These are phyloP conservation scores for Talaromyces funiculosus DNA, from an alignment of 2,329 filamentous ascomycete genomes.

Conservation along the genomic window DNA sequence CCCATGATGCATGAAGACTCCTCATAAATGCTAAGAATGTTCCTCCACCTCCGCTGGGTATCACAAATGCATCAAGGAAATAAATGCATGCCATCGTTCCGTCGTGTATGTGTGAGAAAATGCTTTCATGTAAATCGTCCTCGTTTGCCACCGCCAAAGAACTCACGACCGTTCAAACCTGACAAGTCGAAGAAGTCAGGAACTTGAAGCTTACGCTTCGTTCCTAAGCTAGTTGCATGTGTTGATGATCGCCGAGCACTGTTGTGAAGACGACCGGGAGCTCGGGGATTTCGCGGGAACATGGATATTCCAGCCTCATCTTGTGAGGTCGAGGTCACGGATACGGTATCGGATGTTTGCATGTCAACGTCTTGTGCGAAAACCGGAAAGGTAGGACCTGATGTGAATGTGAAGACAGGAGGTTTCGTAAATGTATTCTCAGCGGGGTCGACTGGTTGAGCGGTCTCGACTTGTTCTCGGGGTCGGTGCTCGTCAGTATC, in stretches of 20 bases:
- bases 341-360: slow-evolving; percentile 35
- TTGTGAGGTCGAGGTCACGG: slow-evolving; percentile 17
- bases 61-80: slow-evolving; percentile 8
- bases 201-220: slow-evolving; percentile 44
- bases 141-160: slow-evolving; percentile 43
- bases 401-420: slow-evolving; percentile 41
- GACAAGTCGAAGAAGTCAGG: slow-evolving; percentile 48
- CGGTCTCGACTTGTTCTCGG: slow-evolving; percentile 8
- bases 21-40: slow-evolving; percentile 15
- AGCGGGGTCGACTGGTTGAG: slow-evolving; percentile 21
- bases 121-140: slow-evolving; percentile 41
- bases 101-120: slow-evolving; percentile 13
- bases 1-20: slow-evolving; percentile 13
- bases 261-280: slow-evolving; percentile 36
- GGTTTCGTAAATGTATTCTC: slow-evolving; percentile 22
- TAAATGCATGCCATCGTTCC: slow-evolving; percentile 12
- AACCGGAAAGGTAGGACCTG: slow-evolving; percentile 35
- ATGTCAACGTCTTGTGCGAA: slow-evolving; percentile 39
- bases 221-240: slow-evolving; percentile 36
- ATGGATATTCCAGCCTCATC: slow-evolving; percentile 34
- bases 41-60: slow-evolving; percentile 12
- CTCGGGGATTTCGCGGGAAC: slow-evolving; percentile 37
- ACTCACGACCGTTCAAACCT: slow-evolving; percentile 38
- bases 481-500: slow-evolving; percentile 6
- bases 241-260: slow-evolving; percentile 34